Percentiles rank a stretch among this genome's conserved stretches.
Conservation (phyloP, 495 filamentous ascomycete genomes). For the Endocarpon pusillum region DNA sequence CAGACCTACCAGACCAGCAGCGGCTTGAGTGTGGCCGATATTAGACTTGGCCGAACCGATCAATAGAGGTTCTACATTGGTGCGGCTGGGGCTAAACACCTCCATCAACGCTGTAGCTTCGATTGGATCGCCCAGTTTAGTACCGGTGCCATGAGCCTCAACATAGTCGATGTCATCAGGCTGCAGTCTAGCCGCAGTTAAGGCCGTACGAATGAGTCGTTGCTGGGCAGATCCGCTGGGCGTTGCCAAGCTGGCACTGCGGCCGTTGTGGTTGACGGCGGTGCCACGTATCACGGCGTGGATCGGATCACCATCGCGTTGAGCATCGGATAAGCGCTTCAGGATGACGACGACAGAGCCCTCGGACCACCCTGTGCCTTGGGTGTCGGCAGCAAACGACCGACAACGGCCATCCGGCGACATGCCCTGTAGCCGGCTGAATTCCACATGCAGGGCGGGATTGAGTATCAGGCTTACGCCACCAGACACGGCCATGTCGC, state of each 20-base stretch:
- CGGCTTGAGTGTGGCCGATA: slow-evolving; percentile 18
- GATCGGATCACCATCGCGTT: slow-evolving; percentile 17
- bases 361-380: slow-evolving; percentile 25
- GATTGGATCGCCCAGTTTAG: slow-evolving; percentile 19
- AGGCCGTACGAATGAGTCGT: slow-evolving; percentile 8
- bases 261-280: slow-evolving; percentile 17
- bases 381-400: slow-evolving; percentile 22
- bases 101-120: slow-evolving; percentile 19
- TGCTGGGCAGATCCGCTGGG: slow-evolving; percentile 16
- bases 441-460: slow-evolving; percentile 17
- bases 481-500: slow-evolving; percentile 23
- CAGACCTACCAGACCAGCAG: slow-evolving; percentile 10
- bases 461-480: slow-evolving; percentile 22
- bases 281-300: slow-evolving; percentile 14
- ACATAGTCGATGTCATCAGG: slow-evolving; percentile 15
- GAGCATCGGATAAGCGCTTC: slow-evolving; percentile 20
- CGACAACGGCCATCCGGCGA: slow-evolving; percentile 24
- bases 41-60: slow-evolving; percentile 24
- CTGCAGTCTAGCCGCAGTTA: slow-evolving; percentile 7
- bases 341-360: slow-evolving; percentile 17
- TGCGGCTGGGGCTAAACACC: slow-evolving; percentile 1
- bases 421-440: slow-evolving; percentile 20
- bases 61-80: slow-evolving; percentile 1
- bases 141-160: slow-evolving; percentile 26
- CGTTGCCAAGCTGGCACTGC: slow-evolving; percentile 21